phyloP scores from a whole-genome alignment of 2,329 filamentous ascomycete genomes.

The Fonsecaea nubica region DNA sequence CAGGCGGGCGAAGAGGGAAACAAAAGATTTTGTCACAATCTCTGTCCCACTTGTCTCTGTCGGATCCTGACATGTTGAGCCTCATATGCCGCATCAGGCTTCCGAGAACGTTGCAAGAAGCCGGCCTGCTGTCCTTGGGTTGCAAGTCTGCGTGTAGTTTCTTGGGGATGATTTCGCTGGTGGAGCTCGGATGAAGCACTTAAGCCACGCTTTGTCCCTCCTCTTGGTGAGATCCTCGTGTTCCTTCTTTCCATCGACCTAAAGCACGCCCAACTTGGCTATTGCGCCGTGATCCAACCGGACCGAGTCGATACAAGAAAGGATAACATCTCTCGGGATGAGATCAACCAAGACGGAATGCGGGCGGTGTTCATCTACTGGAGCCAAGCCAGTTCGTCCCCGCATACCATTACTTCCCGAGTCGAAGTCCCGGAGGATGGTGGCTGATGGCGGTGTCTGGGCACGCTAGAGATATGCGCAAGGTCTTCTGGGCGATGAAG shows the following conservation, averaged over 20 bases:
- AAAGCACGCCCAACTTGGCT: background rate
- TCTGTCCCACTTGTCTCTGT: background rate
- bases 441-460: constrained; percentile 12
- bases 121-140: background rate
- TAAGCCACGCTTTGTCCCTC: background rate
- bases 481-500: background rate
- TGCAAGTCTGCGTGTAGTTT: background rate
- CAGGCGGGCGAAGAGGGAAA: background rate
- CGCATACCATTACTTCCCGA: constrained; percentile 12
- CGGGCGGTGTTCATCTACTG: constrained; percentile 1
- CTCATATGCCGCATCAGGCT: background rate
- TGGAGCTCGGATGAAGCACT: constrained; percentile 1
- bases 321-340: background rate
- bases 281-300: background rate
- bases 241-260: background rate
- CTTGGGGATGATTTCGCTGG: background rate
- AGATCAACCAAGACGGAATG: background rate
- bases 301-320: constrained; percentile 15
- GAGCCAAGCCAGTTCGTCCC: constrained; percentile 14
- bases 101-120: background rate
- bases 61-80: background rate
- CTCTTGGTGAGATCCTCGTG: background rate
- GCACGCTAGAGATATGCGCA: constrained; percentile 12
- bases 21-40: background rate
- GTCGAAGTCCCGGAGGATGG: constrained; percentile 7